Conservation (phyloP, 352 stramenopile genomes). For the Elongisporangium undulatum region DNA sequence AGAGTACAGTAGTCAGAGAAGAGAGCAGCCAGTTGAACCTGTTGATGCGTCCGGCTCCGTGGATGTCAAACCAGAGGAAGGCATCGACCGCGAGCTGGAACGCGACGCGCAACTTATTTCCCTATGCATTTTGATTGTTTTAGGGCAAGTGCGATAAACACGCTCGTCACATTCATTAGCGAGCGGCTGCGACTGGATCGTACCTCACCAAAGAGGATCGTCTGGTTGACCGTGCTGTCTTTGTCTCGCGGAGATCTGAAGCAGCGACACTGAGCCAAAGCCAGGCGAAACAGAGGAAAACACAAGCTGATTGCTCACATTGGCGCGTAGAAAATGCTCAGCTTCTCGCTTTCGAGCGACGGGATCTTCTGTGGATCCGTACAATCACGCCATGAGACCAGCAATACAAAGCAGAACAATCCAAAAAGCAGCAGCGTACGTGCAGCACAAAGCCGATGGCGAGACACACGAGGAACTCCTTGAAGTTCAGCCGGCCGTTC, state of each 20-base stretch:
- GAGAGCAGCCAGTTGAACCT: constrained; percentile 16
- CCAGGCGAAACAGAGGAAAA: neutral
- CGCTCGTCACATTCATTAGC: neutral
- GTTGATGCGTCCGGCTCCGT: constrained; percentile 76
- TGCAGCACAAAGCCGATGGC: constrained; percentile 85
- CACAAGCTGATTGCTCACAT: constrained; percentile 26
- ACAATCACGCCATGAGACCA: neutral
- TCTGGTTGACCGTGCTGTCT: constrained; percentile 12
- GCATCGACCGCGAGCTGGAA: constrained; percentile 82
- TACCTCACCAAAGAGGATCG: constrained; percentile 71
- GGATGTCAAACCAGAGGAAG: constrained; percentile 84
- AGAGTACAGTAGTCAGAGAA: neutral
- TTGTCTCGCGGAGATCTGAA: constrained; percentile 1
- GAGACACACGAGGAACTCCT: constrained; percentile 87
- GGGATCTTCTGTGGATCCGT: constrained; percentile 59
- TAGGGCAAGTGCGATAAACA: neutral
- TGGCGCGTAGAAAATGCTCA: constrained; percentile 81
- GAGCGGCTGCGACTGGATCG: constrained; percentile 1
- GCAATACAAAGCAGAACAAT: neutral
- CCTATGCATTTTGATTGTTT: constrained; percentile 16
- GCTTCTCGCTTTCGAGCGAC: constrained; percentile 52
- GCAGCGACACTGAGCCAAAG: neutral
- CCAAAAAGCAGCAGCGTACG: constrained; percentile 21
- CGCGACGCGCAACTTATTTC: constrained; percentile 74
- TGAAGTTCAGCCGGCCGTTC: constrained; percentile 77